Evolutionary conservation across 2,329 filamentous ascomycete species (phyloP), one percentile per base, ranked within the genome.

Genomic region (Celoporthe dispersa): DNA sequence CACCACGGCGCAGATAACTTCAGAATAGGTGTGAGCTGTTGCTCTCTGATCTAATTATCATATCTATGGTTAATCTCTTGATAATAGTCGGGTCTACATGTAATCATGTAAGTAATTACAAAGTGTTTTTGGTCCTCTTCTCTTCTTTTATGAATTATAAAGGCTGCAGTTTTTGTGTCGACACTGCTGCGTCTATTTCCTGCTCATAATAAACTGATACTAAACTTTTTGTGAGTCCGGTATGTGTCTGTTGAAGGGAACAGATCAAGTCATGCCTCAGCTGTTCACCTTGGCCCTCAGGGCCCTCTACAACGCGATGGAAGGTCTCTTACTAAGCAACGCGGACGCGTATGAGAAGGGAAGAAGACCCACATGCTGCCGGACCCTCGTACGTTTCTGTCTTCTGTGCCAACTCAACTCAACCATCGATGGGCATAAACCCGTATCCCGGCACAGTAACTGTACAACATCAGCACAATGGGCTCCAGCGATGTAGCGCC

Each of bases 401-500:
- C 53, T 31, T n/a, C 53, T 57, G 14, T 57, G 28, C 53, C 14
- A 33, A 28, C 19, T 57, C 28, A 31, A 31, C 14, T 31, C 25
- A 12, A 57, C 53, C 53, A 8, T 16, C 37, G n/a, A n/a, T n/a
- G n/a, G n/a, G n/a, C 35, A 35, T 8, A 35, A 28, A 51, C 14
- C n/a, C 41, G 35, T 9, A 64, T 28, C n/a, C 41, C 41, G 11
- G n/a, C 12, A 31, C 2, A n/a, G n/a, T 48, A 1, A n/a, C 5
- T 28, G n/a, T n/a, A n/a, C n/a, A 14, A 11, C n/a, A 16, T 41
- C 12, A 16, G 9, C 28, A 5, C n/a, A 7, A 84, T 84, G 82
- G 82, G 81, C 35, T 80, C 78, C 25, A 77, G 76, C 41, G 81
- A 84, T 66, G 74, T 81, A 12, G 75, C 82, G 1, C 82, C 82